Percentiles rank a stretch among this genome's conserved stretches.
Conservation (phyloP, 345 rosid genomes). For the Erucastrum elatum region DNA sequence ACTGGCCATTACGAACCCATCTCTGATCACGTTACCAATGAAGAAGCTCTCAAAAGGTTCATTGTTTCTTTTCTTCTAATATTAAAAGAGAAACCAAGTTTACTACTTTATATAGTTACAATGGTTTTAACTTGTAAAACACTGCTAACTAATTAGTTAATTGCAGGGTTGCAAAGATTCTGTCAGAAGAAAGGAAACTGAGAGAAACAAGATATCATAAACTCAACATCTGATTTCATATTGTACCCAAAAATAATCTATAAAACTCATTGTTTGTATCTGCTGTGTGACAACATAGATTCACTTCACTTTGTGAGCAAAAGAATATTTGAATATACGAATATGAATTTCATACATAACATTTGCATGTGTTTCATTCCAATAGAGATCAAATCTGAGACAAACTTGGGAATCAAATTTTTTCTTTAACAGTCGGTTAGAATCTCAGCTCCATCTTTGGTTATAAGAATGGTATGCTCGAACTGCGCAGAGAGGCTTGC, state of each 20-base stretch:
- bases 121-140: not conserved
- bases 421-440: conserved; percentile 55
- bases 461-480: conserved; percentile 87
- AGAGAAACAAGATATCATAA: conserved; percentile 49
- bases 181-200: conserved; percentile 56
- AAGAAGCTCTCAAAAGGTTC: conserved; percentile 56
- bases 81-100: not conserved
- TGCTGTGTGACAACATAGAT: conserved; percentile 12
- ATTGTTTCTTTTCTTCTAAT: not conserved
- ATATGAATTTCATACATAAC: conserved; percentile 14
- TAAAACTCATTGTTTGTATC: conserved; percentile 16
- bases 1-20: conserved; percentile 51
- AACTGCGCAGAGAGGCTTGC: conserved; percentile 93
- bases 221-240: conserved; percentile 1
- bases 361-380: not conserved
- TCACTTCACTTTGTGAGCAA: conserved; percentile 5
- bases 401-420: not conserved
- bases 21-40: conserved; percentile 45
- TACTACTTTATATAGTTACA: not conserved
- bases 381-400: conserved; percentile 13
- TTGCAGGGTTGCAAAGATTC: conserved; percentile 59
- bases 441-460: conserved; percentile 82
- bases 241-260: not conserved
- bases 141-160: not conserved
- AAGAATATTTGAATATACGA: conserved; percentile 23